Conservation (phyloP, 257 asterid genomes). For the Verbascum thapsus region DNA sequence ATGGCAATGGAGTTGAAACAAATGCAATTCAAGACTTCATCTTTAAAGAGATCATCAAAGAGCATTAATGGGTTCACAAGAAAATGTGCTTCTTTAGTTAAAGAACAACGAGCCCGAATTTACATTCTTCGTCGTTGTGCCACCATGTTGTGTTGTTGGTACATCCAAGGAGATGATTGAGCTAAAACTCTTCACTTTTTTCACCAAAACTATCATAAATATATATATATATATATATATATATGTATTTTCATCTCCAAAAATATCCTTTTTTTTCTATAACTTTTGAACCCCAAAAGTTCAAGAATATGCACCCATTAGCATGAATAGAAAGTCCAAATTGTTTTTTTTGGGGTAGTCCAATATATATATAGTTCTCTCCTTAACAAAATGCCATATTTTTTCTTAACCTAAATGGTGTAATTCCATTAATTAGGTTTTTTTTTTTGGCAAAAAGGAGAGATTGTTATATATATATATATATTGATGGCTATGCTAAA, state of each 20-base stretch:
- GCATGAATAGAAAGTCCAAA: constrained; percentile 30
- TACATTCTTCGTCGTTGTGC: constrained; percentile 89
- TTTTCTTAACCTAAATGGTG: constrained; percentile 39
- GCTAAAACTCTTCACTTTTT: constrained; percentile 6
- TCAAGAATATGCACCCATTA: constrained; percentile 13
- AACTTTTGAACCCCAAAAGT: background rate
- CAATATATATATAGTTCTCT: constrained; percentile 18
- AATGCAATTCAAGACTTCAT: constrained; percentile 28
- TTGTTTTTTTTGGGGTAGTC: constrained; percentile 13
- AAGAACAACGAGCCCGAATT: constrained; percentile 74
- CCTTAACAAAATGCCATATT: constrained; percentile 28
- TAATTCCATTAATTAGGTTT: constrained; percentile 29
- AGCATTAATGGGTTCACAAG: constrained; percentile 58
- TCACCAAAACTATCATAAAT: background rate
- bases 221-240: background rate
- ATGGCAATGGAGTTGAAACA: constrained; percentile 48
- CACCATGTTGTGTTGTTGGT: constrained; percentile 80
- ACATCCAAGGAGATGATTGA: constrained; percentile 68
- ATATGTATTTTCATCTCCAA: background rate
- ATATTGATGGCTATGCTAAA: too few species aligned
- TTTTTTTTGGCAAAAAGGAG: constrained; percentile 37
- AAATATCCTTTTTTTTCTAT: background rate
- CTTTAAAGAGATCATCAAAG: constrained; percentile 39
- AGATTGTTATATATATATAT: constrained; percentile 5
- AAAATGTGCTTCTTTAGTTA: constrained; percentile 71